Base-by-base conservation (phyloP, 2,329 filamentous ascomycete genomes). In the Diaporthe sp. region DNA sequence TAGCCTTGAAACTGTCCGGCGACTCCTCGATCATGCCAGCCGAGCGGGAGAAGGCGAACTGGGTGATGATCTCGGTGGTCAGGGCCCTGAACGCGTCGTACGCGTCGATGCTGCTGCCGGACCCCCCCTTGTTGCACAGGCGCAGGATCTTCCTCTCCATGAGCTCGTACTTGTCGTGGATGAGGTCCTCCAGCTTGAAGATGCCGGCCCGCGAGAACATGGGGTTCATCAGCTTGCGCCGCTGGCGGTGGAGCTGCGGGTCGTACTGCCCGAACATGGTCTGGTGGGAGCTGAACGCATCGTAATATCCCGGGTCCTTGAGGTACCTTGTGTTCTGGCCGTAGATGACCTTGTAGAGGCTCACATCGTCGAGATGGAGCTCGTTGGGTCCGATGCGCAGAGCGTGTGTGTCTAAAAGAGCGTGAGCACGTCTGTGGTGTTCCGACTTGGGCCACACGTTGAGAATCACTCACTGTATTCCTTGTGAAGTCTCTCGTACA, bases 181-280 rank as follows among this genome's bases (percentile, higher is more conserved):
- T 60, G 4, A 60, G 57, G 20, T 4, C 5, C 20, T 60, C 57
- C 4, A 60, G 20, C 20, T 60, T 60, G 57, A 60, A 60, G 8
- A 60, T 39, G 34, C 57, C 57, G 31, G 31, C 57, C 20, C 57
- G 57, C 12, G 57, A 60, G 57, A 60, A 60, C 57, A 60, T 60
- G 20, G 57, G 57, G 57, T 39, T 60, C 57, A 58, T 15, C 15
- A 58, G 20, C 20, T 22, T 58, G 8, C 55, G 55, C 3, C 55
- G 55, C 55, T 5, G 17, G 12, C 31, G 55, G 55, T 58, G 55
- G 31, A 58, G 55, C 55, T 58, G 55, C 20, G 55, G 55, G 55
- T 58, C 55, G 55, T 34, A 22, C 28, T 10, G 17, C 20, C 55
- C 55, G 31, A 58, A 58, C 15, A 58, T 7, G 31, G 2, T 58